phyloP scores from a whole-genome alignment of 1,284 basidiomycete species.

The Trichosporon sp. region DNA sequence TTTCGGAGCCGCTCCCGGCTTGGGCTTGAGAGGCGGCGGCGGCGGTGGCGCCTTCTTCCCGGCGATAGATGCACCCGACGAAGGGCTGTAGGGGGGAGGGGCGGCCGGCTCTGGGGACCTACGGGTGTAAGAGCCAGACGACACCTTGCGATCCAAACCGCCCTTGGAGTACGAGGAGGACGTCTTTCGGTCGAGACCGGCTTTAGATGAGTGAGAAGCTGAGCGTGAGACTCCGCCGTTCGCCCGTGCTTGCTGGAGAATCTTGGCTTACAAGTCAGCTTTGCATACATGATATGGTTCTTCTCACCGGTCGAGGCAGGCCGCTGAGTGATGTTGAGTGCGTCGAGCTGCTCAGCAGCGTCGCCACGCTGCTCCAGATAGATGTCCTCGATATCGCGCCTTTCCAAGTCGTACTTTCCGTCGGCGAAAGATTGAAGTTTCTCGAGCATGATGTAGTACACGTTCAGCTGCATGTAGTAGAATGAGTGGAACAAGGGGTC shows the following conservation, averaged over 20 bases:
- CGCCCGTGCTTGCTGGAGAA: conserved; percentile 20
- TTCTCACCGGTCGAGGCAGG: conserved; percentile 71
- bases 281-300: background rate
- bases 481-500: conserved; percentile 95
- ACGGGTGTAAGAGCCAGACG: conserved; percentile 44
- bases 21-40: conserved; percentile 71
- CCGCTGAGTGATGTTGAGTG: conserved; percentile 69
- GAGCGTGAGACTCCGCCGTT: conserved; percentile 27
- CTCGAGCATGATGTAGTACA: conserved; percentile 88
- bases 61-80: background rate
- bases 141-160: conserved; percentile 45
- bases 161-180: conserved; percentile 12
- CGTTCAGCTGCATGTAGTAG: conserved; percentile 99
- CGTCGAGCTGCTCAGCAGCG: conserved; percentile 67
- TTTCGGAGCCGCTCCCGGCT: conserved; percentile 57
- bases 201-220: conserved; percentile 47
- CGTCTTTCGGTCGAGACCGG: conserved; percentile 44
- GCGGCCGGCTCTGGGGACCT: conserved; percentile 16
- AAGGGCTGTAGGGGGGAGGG: conserved; percentile 46
- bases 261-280: conserved; percentile 19
- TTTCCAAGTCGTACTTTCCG: conserved; percentile 69
- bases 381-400: conserved; percentile 66
- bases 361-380: conserved; percentile 77
- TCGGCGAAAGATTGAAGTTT: conserved; percentile 84
- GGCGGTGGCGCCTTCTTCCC: conserved; percentile 79